phyloP scores from a whole-genome alignment of 257 asterid species.

The Striga asiatica region DNA sequence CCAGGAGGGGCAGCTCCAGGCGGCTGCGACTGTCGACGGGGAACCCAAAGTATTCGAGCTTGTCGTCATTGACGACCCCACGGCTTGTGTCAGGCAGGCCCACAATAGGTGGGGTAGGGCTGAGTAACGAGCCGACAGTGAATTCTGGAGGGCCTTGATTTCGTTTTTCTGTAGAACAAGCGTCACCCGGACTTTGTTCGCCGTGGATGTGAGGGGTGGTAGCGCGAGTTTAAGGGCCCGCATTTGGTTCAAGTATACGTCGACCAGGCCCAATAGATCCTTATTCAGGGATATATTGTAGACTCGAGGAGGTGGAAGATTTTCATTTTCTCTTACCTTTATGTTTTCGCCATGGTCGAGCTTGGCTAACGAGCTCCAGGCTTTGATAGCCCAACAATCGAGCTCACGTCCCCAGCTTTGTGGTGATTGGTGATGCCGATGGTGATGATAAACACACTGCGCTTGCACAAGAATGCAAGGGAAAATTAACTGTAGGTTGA shows the following conservation, averaged over 20 bases:
- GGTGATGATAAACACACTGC: conserved; percentile 26
- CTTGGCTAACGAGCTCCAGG: conserved; percentile 27
- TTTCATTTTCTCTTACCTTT: not conserved
- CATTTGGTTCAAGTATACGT: conserved; percentile 15
- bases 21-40: conserved; percentile 33
- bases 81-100: conserved; percentile 32
- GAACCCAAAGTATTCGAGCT: conserved; percentile 25
- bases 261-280: conserved; percentile 24
- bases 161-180: conserved; percentile 18
- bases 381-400: conserved; percentile 24
- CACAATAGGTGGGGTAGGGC: conserved; percentile 23
- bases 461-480: too few species aligned
- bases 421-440: conserved; percentile 30
- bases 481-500: too few species aligned
- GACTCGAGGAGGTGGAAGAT: conserved; percentile 23
- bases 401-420: conserved; percentile 34
- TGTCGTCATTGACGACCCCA: conserved; percentile 14
- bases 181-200: conserved; percentile 28
- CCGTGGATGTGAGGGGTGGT: conserved; percentile 7
- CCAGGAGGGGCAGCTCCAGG: conserved; percentile 27
- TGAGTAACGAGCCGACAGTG: conserved; percentile 11
- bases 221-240: not conserved
- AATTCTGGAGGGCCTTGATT: conserved; percentile 22
- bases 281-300: conserved; percentile 29
- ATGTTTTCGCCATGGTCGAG: conserved; percentile 11